phyloP scores from a whole-genome alignment of 306 rosid genomes.

The Dicorynia guianensis region DNA sequence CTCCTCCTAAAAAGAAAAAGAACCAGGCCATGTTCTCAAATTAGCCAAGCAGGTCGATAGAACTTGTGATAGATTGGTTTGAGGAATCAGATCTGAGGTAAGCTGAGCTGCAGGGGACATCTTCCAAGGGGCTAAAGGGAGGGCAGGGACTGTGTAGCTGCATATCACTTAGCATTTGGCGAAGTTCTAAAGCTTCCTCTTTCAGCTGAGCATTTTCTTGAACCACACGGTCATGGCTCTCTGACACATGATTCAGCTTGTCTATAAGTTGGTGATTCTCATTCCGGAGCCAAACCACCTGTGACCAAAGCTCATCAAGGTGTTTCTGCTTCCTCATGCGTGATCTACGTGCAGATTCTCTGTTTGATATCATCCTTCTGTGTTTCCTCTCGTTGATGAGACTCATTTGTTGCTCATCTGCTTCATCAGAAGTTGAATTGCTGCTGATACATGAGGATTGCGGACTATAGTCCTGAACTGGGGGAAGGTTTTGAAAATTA shows the following conservation, averaged over 20 bases:
- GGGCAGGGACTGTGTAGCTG: slow-evolving; percentile 64
- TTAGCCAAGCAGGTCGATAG: slow-evolving; percentile 57
- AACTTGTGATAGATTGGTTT: slow-evolving; percentile 50
- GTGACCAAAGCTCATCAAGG: slow-evolving; percentile 97
- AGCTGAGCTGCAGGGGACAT: slow-evolving; percentile 56
- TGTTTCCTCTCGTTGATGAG: slow-evolving; percentile 91
- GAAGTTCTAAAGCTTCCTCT: slow-evolving; percentile 80
- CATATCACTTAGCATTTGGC: slow-evolving; percentile 77
- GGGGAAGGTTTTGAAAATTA: slow-evolving; percentile 54
- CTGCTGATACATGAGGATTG: slow-evolving; percentile 74
- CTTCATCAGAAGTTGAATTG: slow-evolving; percentile 89
- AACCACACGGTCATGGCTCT: slow-evolving; percentile 62
- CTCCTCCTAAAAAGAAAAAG: background rate
- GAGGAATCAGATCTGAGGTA: slow-evolving; percentile 44
- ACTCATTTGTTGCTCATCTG: slow-evolving; percentile 74
- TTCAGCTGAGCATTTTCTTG: slow-evolving; percentile 84
- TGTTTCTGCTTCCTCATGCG: slow-evolving; percentile 97
- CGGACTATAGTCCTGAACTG: slow-evolving; percentile 58
- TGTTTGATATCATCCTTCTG: slow-evolving; percentile 91
- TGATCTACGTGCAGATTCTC: slow-evolving; percentile 95
- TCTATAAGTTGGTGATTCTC: slow-evolving; percentile 83
- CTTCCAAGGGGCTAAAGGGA: slow-evolving; percentile 65
- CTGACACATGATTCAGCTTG: slow-evolving; percentile 72
- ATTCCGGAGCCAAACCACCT: slow-evolving; percentile 85
- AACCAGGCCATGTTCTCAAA: slow-evolving; percentile 33